Base-by-base conservation (phyloP, 2,329 filamentous ascomycete genomes). In the Pyricularia pennisetigena region DNA sequence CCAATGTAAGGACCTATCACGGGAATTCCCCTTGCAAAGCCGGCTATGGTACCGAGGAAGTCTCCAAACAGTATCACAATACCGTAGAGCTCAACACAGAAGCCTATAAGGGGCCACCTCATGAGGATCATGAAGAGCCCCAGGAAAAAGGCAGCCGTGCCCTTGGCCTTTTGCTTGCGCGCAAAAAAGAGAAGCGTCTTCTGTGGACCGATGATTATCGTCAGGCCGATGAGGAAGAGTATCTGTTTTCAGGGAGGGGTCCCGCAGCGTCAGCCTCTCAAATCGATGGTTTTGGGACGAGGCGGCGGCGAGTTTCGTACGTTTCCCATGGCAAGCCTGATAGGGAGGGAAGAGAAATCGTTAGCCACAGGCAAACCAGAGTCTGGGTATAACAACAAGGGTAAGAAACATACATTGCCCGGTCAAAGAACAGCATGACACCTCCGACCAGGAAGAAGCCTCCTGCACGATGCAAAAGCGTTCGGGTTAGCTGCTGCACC, bases 171-270 rank as follows among this genome's bases (percentile, higher is more conserved):
- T 77, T 97, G 93, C 74, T 89, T 90, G 70, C 95, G 90, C 67
- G 93, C 92, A 83, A 99, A 99, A 88, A 99, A 99, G 77, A 91
- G 83, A 71, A 94, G 83, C 0, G 95, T 98, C 78, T 97, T 97
- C 78, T 91, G 86, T 28, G 92, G 86, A 62, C 95, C 95, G 80
- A 99, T 97, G 74, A 98, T 96, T 69, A 98, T 90, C 32, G 94
- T 97, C 29, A 99, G 88, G 78, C 95, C 95, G 81, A 97, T 92
- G 68, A 99, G 88, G 85, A 99, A 98, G 78, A 99, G 93, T 79
- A 99, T 96, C 93, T 97, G 74, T 49, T 30, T 32, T 24, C 10
- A 14, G 67, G 30, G n/a, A n/a, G 29, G 16, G 32, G 6, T 49
- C 20, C 41, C 41, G 41, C 57, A 23, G 14, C 63, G 68, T 70